phyloP scores from a whole-genome alignment of 2,329 filamentous ascomycete species.

The Epichloe typhina region DNA sequence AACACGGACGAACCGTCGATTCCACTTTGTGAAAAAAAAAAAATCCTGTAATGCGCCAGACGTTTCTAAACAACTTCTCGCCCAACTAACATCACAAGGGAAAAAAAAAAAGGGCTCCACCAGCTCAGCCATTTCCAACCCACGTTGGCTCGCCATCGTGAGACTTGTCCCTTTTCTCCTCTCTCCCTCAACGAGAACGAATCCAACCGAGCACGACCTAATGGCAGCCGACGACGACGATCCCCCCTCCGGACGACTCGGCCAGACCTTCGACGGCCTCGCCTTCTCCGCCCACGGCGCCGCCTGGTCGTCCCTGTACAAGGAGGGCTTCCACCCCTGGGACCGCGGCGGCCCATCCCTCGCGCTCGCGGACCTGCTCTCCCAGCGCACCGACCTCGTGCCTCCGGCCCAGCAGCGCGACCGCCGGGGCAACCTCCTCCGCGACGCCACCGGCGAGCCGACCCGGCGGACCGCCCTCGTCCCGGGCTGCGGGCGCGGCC shows the following conservation, averaged over 20 bases:
- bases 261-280: constrained; percentile 20
- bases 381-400: constrained; percentile 31
- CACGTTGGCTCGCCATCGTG: no score
- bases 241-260: constrained; percentile 1
- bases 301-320: constrained; percentile 37
- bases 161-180: no score
- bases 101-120: no score
- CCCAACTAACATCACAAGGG: no score
- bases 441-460: constrained; percentile 10
- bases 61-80: no score
- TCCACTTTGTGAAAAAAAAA: no score
- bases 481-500: constrained; percentile 69
- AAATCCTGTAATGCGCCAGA: no score
- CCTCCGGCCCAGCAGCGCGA: constrained; percentile 20
- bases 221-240: no score
- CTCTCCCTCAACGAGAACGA: no score
- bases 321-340: constrained; percentile 35
- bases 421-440: constrained; percentile 14
- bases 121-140: no score
- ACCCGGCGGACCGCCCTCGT: constrained; percentile 44
- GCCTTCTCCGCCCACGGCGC: constrained; percentile 22
- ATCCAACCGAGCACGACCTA: no score
- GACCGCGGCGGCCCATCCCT: constrained; percentile 40
- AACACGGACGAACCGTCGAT: no score
- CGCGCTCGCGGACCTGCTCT: constrained; percentile 40